phyloP scores from a whole-genome alignment of 345 rosid genomes.

The Arabis hirsuta region DNA sequence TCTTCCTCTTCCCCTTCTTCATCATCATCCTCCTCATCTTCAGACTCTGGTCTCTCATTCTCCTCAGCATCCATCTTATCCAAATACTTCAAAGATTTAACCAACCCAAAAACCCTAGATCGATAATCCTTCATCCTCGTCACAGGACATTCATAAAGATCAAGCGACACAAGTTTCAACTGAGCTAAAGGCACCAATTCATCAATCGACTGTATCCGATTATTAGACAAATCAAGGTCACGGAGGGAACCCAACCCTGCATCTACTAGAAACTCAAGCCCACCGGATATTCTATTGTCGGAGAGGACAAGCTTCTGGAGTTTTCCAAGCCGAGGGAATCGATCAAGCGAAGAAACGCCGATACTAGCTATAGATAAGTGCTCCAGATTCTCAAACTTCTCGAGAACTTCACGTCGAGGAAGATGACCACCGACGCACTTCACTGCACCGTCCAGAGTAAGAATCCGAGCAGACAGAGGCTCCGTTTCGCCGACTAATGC shows the following conservation, averaged over 20 bases:
- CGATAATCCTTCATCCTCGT: conserved; percentile 74
- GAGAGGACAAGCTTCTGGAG: conserved; percentile 69
- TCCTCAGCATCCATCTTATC: conserved; percentile 83
- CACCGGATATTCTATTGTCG: conserved; percentile 71
- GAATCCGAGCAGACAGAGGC: conserved; percentile 44
- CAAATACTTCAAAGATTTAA: conserved; percentile 73
- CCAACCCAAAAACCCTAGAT: conserved; percentile 78
- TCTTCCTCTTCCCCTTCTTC: conserved; percentile 71
- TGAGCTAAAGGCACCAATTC: conserved; percentile 73
- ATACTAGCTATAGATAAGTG: conserved; percentile 71
- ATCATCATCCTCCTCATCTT: conserved; percentile 73
- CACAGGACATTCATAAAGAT: conserved; percentile 84
- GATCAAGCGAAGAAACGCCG: conserved; percentile 70
- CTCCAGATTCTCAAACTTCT: conserved; percentile 65
- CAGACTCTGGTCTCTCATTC: conserved; percentile 80
- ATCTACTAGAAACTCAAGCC: conserved; percentile 64
- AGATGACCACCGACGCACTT: conserved; percentile 69
- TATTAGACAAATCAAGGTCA: conserved; percentile 75
- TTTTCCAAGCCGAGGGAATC: conserved; percentile 62
- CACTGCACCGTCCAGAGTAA: conserved; percentile 79
- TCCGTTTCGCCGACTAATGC: conserved; percentile 68
- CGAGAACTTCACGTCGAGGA: conserved; percentile 57
- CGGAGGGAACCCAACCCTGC: conserved; percentile 67
- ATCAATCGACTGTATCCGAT: conserved; percentile 70
- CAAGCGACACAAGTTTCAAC: conserved; percentile 70